Percentiles rank a stretch among this genome's conserved stretches.
Evolutionary conservation across 352 stramenopile species (phyloP).

Genomic region (Elongisporangium senticosum): DNA sequence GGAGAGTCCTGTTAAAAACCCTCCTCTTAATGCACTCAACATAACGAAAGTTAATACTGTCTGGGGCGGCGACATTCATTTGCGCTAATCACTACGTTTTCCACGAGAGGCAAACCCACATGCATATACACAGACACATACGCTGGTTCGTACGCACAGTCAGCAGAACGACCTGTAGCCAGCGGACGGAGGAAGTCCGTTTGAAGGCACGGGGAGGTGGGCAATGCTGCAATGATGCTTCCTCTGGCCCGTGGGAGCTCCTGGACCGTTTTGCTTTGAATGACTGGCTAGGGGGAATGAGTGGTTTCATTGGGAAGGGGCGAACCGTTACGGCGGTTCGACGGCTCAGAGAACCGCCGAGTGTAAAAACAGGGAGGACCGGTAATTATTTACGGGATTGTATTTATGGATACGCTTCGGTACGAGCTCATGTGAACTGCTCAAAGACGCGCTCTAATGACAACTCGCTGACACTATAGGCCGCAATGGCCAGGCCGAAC

Average conservation of each 20-base stretch:
- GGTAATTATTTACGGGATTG: constrained; percentile 3
- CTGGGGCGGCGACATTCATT: constrained; percentile 87
- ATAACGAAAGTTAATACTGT: constrained; percentile 72
- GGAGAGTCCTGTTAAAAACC: constrained; percentile 78
- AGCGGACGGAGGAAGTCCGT: not conserved
- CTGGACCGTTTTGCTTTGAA: not conserved
- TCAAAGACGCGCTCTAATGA: constrained; percentile 93
- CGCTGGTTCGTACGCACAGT: not conserved
- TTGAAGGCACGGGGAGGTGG: not conserved
- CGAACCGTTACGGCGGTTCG: not conserved
- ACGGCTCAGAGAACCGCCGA: not conserved
- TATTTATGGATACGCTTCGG: not conserved
- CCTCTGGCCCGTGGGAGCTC: not conserved
- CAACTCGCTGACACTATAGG: constrained; percentile 90
- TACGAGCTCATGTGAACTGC: constrained; percentile 82
- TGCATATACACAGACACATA: constrained; percentile 3
- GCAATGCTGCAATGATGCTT: not conserved
- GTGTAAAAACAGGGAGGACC: no score
- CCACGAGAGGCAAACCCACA: constrained; percentile 11
- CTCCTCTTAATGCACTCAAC: constrained; percentile 79
- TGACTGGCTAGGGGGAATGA: not conserved
- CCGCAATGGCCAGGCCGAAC: constrained; percentile 57
- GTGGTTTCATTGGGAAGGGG: not conserved
- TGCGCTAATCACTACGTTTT: constrained; percentile 85
- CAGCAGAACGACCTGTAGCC: no score